phyloP scores from a whole-genome alignment of 345 rosid genomes.

The Boechera divaricarpa region DNA sequence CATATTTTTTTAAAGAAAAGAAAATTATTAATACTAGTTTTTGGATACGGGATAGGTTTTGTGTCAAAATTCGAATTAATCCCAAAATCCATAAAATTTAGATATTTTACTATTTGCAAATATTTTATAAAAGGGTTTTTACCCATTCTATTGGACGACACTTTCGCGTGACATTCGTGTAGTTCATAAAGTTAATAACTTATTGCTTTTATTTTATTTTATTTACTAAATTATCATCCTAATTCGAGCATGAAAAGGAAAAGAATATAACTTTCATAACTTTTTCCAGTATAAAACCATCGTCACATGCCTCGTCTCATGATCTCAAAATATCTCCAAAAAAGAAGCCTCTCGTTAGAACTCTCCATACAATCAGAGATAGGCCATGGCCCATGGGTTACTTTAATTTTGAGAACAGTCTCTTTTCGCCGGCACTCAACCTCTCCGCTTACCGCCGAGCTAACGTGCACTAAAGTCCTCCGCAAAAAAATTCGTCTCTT shows the following conservation, averaged over 20 bases:
- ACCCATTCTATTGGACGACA: no score
- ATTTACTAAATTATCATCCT: not conserved
- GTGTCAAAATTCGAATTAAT: no score
- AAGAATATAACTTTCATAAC: not conserved
- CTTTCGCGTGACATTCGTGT: no score
- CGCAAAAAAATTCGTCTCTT: not conserved
- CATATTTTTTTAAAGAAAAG: no score
- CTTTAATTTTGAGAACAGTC: not conserved
- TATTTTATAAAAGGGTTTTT: no score
- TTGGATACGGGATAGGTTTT: no score
- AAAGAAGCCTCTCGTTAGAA: not conserved
- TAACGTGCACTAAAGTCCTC: constrained; percentile 22
- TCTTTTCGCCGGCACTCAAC: not conserved
- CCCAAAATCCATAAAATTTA: no score
- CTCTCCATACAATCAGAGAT: not conserved
- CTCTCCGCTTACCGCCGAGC: not conserved
- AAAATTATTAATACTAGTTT: no score
- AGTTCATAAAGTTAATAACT: no score
- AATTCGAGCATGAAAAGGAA: not conserved
- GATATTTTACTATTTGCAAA: no score
- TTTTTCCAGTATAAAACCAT: constrained; percentile 4
- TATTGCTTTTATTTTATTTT: no score
- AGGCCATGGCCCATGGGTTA: constrained; percentile 14
- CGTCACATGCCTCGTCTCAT: not conserved
- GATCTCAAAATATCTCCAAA: not conserved